Evolutionary conservation across 2,329 filamentous ascomycete genomes (phyloP), one percentile per base, ranked within the genome.

Genomic region (Cladosporium sp.): DNA sequence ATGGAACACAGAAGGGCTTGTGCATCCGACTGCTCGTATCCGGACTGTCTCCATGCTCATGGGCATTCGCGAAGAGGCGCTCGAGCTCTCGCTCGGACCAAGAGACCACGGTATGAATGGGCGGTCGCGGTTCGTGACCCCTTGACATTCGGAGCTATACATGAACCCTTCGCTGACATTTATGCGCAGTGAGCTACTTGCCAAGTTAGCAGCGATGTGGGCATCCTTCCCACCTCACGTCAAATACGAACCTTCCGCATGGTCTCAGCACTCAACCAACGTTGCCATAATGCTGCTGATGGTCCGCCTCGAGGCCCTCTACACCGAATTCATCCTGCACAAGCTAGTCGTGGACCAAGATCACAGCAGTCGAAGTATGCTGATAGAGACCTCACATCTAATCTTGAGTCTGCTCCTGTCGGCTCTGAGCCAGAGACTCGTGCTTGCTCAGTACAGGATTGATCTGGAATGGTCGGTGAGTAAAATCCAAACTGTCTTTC

Each of bases 351-450:
- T 60, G 25, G 34, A 39, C 28, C 63, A 59, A 28, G 32, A 54
- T 26, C 30, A 16, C 46, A 65, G 49, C 25, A n/a, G 39, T 48
- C 65, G 61, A 5, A 26, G 21, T n/a, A 28, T n/a, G 7, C 26
- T 67, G 4, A 65, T 67, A n/a, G 23, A 56, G 23, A 54, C 34
- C 14, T 64, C 65, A 25, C 65, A 67, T 23, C 28, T 46, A 16
- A 51, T 67, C 30, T 21, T 67, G 7, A 49, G 48, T 14, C 54
- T 67, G 5, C 26, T 62, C 16, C 46, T 67, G 21, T 56, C 54
- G 21, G 61, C 62, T 4, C 25, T 53, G 14, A 51, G 39, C 32
- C 36, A 61, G 7, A 51, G 26, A 23, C 43, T 30, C 21, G 18
- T 13, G 32, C 54, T 39, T 6, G n/a, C n/a, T 13, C 21, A 21